Conservation (phyloP, 768 basidiomycete genomes). For the Hypsizygus marmoreus region DNA sequence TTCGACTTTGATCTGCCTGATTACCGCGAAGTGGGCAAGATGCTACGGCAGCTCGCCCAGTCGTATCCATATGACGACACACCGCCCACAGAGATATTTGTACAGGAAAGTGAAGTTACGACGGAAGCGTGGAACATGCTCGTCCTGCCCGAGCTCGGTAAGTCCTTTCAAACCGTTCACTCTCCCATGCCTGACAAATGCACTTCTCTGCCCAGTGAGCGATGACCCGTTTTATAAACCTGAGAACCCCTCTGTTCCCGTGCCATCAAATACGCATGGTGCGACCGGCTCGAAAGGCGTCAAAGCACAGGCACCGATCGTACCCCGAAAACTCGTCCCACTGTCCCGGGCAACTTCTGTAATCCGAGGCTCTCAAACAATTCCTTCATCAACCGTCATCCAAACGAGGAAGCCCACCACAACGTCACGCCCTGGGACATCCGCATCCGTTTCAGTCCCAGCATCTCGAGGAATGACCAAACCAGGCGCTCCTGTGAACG, state of each 20-base stretch:
- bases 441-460: slow-evolving; percentile 2
- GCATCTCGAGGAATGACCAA: not conserved
- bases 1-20: slow-evolving; percentile 48
- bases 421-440: slow-evolving; percentile 1
- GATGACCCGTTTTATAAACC: slow-evolving; percentile 31
- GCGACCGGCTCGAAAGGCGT: too few species aligned
- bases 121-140: slow-evolving; percentile 30
- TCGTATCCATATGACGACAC: slow-evolving; percentile 33
- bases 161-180: not conserved
- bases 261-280: slow-evolving; percentile 2
- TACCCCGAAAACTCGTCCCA: too few species aligned
- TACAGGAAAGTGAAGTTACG: slow-evolving; percentile 24
- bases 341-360: too few species aligned
- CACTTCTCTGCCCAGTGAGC: slow-evolving; percentile 16
- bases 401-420: not conserved
- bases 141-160: slow-evolving; percentile 31
- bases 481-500: not conserved
- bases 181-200: not conserved
- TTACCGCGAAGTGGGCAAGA: slow-evolving; percentile 42
- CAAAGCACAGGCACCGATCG: too few species aligned
- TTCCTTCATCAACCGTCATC: slow-evolving; percentile 1
- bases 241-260: not conserved
- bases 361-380: not conserved
- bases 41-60: slow-evolving; percentile 34
- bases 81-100: slow-evolving; percentile 30